Base-by-base conservation (phyloP, 768 basidiomycete genomes). In the Polyporus arcularius region DNA sequence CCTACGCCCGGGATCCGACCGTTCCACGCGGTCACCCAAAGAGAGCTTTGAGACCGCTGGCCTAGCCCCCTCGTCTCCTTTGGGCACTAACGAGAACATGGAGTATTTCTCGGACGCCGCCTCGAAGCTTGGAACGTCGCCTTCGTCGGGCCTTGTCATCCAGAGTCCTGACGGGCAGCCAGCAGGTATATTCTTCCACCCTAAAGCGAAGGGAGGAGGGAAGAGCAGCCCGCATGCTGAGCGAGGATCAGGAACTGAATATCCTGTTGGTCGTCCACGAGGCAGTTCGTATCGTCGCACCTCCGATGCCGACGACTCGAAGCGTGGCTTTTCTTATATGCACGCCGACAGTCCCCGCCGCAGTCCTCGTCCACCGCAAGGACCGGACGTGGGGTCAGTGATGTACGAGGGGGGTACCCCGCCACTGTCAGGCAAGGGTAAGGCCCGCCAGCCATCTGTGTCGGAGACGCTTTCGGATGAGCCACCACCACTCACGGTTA, bases 161-260 rank as follows among this genome's bases (percentile, higher is more conserved):
- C 92, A 96, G 66, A 92, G 89, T 68, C 93, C 94, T 2, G 94
- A 96, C 72, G 96, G 96, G 0, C 87, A 94, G 66, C 92, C 94
- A 2, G 83, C 92, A n/a, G 96, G 95, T 11, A 96, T 99, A 58
- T 92, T 95, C 77, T 99, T 98, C 75, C 90, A 95, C 63, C 96
- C 96, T 2, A 80, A 82, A 32, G 18, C 61, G 8, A 65, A 18
- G 21, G 21, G 21, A 8, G 28, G 64, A 35, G 62, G 57, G 42
- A 52, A 57, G 52, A 32, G 49, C 43, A 32, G 14, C 15, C 77
- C 77, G 0, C 60, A 57, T 16, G 28, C 49, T 4, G 46, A 53
- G 26, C 46, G 46, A 28, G 21, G 21, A 6, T 30, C 18, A 12
- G 46, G 46, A 6, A 4, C 46, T 28, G 46, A 48, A 10, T 56